Base-by-base conservation (phyloP, 768 basidiomycete genomes). In the Lactarius quietus region DNA sequence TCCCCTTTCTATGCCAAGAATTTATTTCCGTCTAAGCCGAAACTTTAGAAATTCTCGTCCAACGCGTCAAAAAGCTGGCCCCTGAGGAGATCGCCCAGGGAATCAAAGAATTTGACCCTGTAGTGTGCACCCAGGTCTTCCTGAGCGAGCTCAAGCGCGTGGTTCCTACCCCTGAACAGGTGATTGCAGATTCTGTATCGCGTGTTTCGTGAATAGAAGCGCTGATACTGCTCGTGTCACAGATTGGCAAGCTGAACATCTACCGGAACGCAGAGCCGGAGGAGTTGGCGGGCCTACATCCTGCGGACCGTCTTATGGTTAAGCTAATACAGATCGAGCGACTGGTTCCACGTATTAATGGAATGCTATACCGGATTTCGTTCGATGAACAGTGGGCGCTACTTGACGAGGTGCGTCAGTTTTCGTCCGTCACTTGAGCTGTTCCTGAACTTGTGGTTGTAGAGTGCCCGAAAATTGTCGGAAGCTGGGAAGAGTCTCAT, bases 231-330 rank as follows among this genome's bases (percentile, higher is more conserved):
- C 38, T 57, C n/a, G 45, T 43, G 4, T 64, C 52, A 23, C 70
- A 91, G 89, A 83, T 93, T 68, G 93, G 93, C 48, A 94, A 95
- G 76, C 84, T 96, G 33, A 95, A 93, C 72, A 84, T 92, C 3
- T 93, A 95, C 73, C 87, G 91, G 61, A 93, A 89, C 70, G 85
- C 93, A n/a, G 87, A 87, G 65, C 83, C 87, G 15, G 90, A 88
- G 70, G 95, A 97, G 69, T 84, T 99, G 15, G 88, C 86, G 48
- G 86, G 84, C 35, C 80, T 99, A n/a, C 95, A 98, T 76, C 88
- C 90, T 23, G 90, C 97, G 20, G 97, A 99, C 77, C 87, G 97
- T 36, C 83, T 99, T 55, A 95, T 99, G 92, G 94, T 99, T 29
- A 91, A 95, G 68, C 81, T 98, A 41, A 97, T 98, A 71, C 93